Evolutionary conservation across 2,329 filamentous ascomycete genomes (phyloP), one percentile per base, ranked within the genome.

Genomic region (Cryphonectria carpinicola): DNA sequence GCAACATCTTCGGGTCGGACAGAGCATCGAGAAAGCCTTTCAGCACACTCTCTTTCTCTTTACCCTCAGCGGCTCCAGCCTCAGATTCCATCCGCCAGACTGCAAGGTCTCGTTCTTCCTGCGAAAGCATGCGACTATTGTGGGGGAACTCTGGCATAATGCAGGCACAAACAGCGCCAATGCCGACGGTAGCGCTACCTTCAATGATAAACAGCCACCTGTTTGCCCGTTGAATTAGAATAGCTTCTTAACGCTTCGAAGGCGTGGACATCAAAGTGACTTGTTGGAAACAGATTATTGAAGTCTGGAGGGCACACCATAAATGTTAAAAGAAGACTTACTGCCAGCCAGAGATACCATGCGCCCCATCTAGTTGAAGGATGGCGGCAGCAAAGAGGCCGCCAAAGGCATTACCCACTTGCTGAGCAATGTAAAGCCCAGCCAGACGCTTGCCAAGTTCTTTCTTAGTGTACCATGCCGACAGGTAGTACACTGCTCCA

Each of bases 381-480:
- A 87, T 84, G 5, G 82, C 84, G 1, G 84, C 85, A 41, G 84
- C 85, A 8, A 87, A 76, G 1, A 87, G 76, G 4, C 84, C 84
- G 0, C 84, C 84, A 71, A 88, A 88, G 1, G 85, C 86, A n/a
- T 78, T 79, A 14, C 78, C 77, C 6, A 82, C 70, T 72, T 78
- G 76, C 56, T 79, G 77, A 32, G 77, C 80, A 58, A 77, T 79
- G 72, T 80, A 82, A 3, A 83, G 76, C 17, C 76, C 77, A 1
- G 80, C 79, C 5, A 80, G 76, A 3, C 81, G 77, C 62, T 79
- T 79, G 3, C 77, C 81, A 22, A 82, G 78, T 71, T 83, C 80
- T 10, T 76, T 74, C 58, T 78, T 78, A 3, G 77, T 81, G 75
- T 84, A 84, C 78, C 81, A 84, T 5, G 78, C 79, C 19, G 76